These are phyloP conservation scores for Fraxinus dipetala DNA, from an alignment of 305 asterid genomes.

Conservation along the genomic window DNA sequence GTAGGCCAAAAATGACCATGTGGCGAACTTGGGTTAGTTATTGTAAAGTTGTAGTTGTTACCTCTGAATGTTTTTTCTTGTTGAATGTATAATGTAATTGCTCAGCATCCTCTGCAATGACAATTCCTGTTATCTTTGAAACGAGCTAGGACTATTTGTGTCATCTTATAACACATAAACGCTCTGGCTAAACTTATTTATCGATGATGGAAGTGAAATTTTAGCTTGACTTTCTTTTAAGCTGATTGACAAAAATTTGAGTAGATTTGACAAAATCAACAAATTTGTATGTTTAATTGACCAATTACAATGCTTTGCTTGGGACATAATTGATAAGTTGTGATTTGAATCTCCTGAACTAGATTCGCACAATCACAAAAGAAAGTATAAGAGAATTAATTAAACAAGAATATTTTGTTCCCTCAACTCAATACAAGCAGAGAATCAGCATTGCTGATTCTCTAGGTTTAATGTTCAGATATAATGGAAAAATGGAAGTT, in stretches of 20 bases:
- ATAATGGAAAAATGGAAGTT: neutral
- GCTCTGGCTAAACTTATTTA: neutral
- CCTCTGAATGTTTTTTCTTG: neutral
- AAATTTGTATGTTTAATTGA: neutral
- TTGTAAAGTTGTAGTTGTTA: neutral
- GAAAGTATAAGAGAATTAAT: neutral
- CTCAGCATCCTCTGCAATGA: neutral
- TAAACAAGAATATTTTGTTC: neutral
- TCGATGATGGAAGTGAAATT: neutral
- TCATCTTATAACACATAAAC: neutral
- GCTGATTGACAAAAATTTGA: neutral
- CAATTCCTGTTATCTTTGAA: neutral
- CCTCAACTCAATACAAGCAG: neutral
- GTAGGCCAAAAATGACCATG: neutral
- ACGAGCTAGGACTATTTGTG: neutral
- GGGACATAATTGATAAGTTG: neutral
- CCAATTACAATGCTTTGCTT: neutral
- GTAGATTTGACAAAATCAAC: neutral
- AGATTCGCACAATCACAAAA: neutral
- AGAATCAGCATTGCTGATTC: neutral
- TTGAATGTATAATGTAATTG: neutral
- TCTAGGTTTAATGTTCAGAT: neutral
- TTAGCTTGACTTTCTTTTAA: neutral
- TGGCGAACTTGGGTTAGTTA: neutral
- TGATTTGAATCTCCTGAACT: neutral